A percentile compares a stretch with the other conserved stretches of the same genome.
These are phyloP conservation scores for Diplodia corticola DNA, from an alignment of 2,329 filamentous ascomycete species.

Conservation along the genomic window DNA sequence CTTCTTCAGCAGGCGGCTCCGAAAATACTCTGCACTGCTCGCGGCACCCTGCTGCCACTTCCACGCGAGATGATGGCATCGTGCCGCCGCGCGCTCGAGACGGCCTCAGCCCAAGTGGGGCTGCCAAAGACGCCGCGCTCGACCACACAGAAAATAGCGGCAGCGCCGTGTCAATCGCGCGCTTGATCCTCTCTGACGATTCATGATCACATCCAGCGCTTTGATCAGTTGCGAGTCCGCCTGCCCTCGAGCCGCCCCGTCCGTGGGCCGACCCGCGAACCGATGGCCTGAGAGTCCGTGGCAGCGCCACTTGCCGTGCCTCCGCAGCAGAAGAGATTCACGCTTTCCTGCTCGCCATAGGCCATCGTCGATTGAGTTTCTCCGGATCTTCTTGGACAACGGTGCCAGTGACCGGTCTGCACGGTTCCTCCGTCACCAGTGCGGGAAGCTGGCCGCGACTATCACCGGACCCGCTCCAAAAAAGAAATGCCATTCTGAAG, in stretches of 20 bases:
- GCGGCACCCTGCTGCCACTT: neutral
- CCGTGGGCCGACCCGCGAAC: neutral
- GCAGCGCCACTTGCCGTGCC: neutral
- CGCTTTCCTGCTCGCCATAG: neutral
- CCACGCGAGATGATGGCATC: conserved; percentile 11
- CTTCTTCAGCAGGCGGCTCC: neutral
- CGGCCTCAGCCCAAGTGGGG: neutral
- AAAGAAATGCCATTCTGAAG: neutral
- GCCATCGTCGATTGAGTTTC: neutral
- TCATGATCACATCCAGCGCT: neutral
- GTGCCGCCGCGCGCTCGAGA: neutral
- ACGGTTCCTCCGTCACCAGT: neutral
- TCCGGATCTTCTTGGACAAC: neutral
- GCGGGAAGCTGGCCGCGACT: neutral
- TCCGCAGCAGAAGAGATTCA: neutral
- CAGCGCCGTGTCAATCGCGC: conserved; percentile 4
- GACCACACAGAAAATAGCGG: neutral
- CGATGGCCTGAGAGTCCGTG: conserved; percentile 3
- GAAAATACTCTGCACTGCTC: neutral
- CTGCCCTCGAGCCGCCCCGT: neutral
- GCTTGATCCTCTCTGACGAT: neutral
- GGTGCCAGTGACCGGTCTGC: neutral
- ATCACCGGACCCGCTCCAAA: neutral
- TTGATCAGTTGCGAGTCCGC: conserved; percentile 11
- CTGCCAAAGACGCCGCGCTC: neutral